Base-by-base conservation (phyloP, 257 asterid genomes). In the Solanum lycopersicoides region DNA sequence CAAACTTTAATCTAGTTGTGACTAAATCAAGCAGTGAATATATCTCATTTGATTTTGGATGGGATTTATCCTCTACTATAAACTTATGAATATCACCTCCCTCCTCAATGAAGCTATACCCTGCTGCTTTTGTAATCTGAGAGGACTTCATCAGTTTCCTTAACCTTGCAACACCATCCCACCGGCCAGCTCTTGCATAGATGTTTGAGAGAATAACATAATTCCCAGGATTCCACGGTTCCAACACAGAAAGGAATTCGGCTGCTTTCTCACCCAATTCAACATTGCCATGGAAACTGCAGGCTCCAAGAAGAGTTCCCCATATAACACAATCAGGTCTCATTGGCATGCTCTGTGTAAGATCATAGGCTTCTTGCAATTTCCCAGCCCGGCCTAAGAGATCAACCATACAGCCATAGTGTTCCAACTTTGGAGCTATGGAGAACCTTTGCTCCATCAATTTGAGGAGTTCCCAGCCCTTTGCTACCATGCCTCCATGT, bases 131-230 rank as follows among this genome's bases (percentile, higher is more conserved):
- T 25, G 86, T 88, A 9, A 95, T 92, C 65, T 88, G 94, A 23
- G 89, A 93, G 45, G 95, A 92, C 87, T 91, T 95, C 98, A 96
- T 95, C 83, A 89, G 56, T 93, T 90, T 96, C 93, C 98, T 93
- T 77, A 94, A 86, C 89, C 89, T 91, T 6, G 95, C 92, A 82
- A 96, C 99, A 16, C 93, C 94, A 50, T 91, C 96, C 99, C 98
- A 94, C 73, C 56, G 86, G 73, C 91, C 88, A 13, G 95, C 93
- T 73, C 68, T 89, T 16, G 98, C 99, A 44, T 96, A 94, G 7
- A 96, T 93, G 86, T 96, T 96, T 1, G 99, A 95, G 65, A 96
- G 96, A 90, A 96, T 93, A 73, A 96, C 98, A 85, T 96, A 96
- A 76, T 95, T 96, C 7, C 98, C 98, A 0, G 98, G 94, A 90